Base-by-base conservation (phyloP, 2,329 filamentous ascomycete species). In the Lasiodiplodia hormozganensis region DNA sequence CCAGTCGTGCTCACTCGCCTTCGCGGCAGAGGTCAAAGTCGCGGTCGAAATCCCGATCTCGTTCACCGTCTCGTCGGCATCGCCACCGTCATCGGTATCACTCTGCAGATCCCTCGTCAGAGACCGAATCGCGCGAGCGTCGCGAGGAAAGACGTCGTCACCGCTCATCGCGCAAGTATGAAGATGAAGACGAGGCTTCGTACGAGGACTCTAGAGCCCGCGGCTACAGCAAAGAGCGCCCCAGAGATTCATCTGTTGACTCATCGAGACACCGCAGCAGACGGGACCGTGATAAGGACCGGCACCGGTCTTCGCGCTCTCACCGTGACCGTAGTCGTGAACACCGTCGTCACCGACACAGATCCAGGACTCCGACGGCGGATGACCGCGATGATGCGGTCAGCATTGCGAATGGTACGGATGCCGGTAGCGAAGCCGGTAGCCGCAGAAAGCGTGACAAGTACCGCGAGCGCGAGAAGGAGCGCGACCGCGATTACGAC, bases 231-330 rank as follows among this genome's bases (percentile, higher is more conserved):
- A 76, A 78, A 14, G 85, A 88, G 58, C 85, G 86, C 62, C 89
- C 89, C 0, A 85, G 90, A 68, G 92, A 91, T 5, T 84, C 85
- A 5, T 93, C 92, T 2, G 87, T 86, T 1, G 65, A 67, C 53
- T 67, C 62, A 11, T 80, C 79, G 47, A 87, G 85, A 71, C 87
- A 89, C 73, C 87, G 88, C 70, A 89, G 88, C 72, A 89, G 80
- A 28, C 76, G 78, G 36, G 81, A 78, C 49, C 62, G 65, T 8
- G 68, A 79, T 1, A 82, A 80, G 68, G 76, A 80, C 5, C 76
- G 78, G 65, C 73, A 82, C 58, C 79, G 80, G 12, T 82, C 82
- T 5, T 83, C 81, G n/a, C 81, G 82, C 36, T 81, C 81, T 12
- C 79, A 83, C 57, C 81, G 83, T 28, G 82, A 84, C 25, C 77